phyloP scores from a whole-genome alignment of 768 basidiomycete species.

The Rubroboletus pulcherrimus region DNA sequence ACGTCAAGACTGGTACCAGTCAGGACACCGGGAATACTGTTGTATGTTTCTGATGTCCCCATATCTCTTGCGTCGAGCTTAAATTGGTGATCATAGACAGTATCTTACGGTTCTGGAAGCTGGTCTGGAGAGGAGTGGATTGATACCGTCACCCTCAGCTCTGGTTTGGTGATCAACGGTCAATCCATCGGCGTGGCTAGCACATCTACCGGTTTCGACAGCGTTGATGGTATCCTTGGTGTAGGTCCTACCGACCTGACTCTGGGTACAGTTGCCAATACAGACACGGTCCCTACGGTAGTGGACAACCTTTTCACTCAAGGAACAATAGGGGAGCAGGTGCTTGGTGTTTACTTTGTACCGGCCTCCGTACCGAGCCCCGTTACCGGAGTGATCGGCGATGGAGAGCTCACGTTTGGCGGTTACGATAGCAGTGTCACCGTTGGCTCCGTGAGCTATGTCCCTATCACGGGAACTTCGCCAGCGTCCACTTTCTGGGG shows the following conservation, averaged over 20 bases:
- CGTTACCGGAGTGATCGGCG: slow-evolving; percentile 5
- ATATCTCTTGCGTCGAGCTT: neutral
- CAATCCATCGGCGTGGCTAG: slow-evolving; percentile 39
- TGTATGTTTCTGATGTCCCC: slow-evolving; percentile 5
- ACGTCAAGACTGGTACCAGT: slow-evolving; percentile 9
- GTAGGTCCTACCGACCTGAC: slow-evolving; percentile 35
- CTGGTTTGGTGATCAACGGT: neutral
- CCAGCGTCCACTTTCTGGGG: slow-evolving; percentile 26
- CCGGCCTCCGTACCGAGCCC: slow-evolving; percentile 5
- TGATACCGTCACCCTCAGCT: slow-evolving; percentile 8
- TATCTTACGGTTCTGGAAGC: slow-evolving; percentile 1
- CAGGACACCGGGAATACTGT: slow-evolving; percentile 18
- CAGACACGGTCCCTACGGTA: slow-evolving; percentile 29
- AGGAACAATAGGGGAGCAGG: slow-evolving; percentile 22
- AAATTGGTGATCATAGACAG: neutral
- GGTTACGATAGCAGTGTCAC: slow-evolving; percentile 12
- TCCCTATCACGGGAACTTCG: slow-evolving; percentile 19
- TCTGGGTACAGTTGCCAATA: slow-evolving; percentile 13
- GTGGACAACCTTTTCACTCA: slow-evolving; percentile 31
- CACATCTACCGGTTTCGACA: slow-evolving; percentile 20
- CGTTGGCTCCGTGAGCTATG: slow-evolving; percentile 16
- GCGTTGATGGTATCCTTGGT: slow-evolving; percentile 39
- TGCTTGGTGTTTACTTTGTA: slow-evolving; percentile 32
- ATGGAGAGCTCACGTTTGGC: slow-evolving; percentile 28
- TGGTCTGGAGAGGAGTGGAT: slow-evolving; percentile 13